phyloP scores from a whole-genome alignment of 208 protist genomes.

The Wallacemonas sp. region DNA sequence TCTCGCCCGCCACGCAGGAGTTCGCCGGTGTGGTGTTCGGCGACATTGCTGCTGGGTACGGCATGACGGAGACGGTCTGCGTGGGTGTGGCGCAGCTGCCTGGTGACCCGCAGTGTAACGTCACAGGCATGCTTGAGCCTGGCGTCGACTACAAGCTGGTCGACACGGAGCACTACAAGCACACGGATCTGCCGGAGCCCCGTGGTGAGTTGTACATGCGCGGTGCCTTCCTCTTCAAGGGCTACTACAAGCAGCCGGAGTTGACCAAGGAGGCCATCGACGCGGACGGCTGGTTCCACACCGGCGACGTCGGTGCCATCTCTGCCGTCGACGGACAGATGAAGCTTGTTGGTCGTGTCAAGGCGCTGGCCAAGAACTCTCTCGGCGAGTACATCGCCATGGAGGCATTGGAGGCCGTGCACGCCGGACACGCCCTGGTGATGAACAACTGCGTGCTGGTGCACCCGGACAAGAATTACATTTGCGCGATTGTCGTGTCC shows the following conservation, averaged over 20 bases:
- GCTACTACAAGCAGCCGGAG: constrained; percentile 70
- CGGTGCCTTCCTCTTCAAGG: constrained; percentile 50
- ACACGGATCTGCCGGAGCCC: constrained; percentile 35
- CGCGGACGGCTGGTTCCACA: constrained; percentile 72
- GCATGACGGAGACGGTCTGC: constrained; percentile 65
- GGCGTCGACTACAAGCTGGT: constrained; percentile 73
- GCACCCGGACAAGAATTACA: constrained; percentile 32
- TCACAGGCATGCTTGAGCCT: constrained; percentile 27
- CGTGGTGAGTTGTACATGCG: constrained; percentile 62
- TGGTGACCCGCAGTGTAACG: constrained; percentile 21
- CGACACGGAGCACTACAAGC: constrained; percentile 66
- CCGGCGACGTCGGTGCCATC: constrained; percentile 64
- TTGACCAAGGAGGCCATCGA: constrained; percentile 57
- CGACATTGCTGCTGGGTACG: constrained; percentile 53
- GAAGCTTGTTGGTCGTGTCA: constrained; percentile 54
- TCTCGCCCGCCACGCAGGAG: constrained; percentile 42
- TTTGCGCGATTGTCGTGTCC: constrained; percentile 30
- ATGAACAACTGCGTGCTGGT: constrained; percentile 45
- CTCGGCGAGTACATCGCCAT: constrained; percentile 83
- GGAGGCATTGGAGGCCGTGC: constrained; percentile 52
- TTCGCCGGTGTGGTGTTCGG: constrained; percentile 56
- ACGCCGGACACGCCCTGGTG: constrained; percentile 28
- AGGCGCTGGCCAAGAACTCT: constrained; percentile 78
- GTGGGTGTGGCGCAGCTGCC: constrained; percentile 21
- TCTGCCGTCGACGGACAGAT: constrained; percentile 44